phyloP scores from a whole-genome alignment of 768 basidiomycete genomes.

The Paxillus involutus region DNA sequence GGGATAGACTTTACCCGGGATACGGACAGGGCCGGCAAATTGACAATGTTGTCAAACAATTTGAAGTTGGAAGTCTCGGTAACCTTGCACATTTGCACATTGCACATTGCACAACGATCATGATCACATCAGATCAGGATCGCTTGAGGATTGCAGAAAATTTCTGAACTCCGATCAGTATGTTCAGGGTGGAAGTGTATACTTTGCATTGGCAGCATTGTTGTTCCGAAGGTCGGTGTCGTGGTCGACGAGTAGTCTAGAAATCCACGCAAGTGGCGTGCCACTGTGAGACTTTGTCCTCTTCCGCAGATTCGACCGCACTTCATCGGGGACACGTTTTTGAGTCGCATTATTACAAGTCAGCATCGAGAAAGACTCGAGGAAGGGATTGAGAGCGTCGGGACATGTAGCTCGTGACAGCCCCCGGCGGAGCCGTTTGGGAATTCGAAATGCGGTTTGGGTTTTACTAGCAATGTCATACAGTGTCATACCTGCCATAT shows the following conservation, averaged over 20 bases:
- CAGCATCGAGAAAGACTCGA: too few relatives aligned
- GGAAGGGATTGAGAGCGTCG: too few relatives aligned
- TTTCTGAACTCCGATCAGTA: neutral
- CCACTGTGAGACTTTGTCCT: neutral
- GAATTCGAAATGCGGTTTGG: neutral
- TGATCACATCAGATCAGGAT: neutral
- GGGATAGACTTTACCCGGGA: too few relatives aligned
- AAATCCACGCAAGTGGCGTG: neutral
- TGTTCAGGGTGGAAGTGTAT: neutral
- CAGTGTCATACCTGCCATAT: too few relatives aligned
- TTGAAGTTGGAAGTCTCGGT: neutral
- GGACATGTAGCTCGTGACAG: too few relatives aligned
- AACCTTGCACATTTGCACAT: too few relatives aligned
- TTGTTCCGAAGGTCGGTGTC: too few relatives aligned
- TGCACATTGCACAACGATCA: neutral
- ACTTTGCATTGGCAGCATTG: too few relatives aligned
- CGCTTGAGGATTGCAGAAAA: neutral
- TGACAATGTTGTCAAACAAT: neutral
- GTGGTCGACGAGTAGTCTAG: neutral
- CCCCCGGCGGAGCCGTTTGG: neutral
- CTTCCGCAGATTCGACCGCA: neutral
- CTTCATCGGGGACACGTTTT: too few relatives aligned
- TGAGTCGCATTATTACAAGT: too few relatives aligned
- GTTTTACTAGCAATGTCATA: neutral
- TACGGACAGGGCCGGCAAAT: neutral